Percentiles rank a stretch among this genome's conserved stretches.
These are phyloP conservation scores for Piloderma croceum DNA, from an alignment of 768 basidiomycete species.

Conservation along the genomic window DNA sequence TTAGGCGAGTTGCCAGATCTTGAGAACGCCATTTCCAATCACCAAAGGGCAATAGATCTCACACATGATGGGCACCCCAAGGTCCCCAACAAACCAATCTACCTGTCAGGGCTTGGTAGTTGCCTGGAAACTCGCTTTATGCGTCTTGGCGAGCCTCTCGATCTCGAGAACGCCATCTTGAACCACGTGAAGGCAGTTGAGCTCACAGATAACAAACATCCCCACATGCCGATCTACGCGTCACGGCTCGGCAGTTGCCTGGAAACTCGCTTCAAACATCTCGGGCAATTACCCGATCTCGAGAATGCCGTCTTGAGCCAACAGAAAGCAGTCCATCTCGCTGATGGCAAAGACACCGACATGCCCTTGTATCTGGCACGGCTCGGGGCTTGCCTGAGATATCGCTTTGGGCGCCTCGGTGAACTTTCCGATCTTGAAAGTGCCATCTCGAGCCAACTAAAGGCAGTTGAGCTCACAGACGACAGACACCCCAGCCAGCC, in stretches of 20 bases:
- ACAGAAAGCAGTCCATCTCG: constrained; percentile 8
- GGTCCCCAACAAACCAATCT: too few species aligned
- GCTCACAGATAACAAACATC: constrained; percentile 1
- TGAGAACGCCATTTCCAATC: too few species aligned
- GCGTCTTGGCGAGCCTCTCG: constrained; percentile 6
- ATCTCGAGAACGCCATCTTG: too few species aligned
- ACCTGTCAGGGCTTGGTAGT: too few species aligned
- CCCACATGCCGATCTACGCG: not conserved
- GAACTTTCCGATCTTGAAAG: constrained; percentile 21
- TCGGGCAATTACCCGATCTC: too few species aligned
- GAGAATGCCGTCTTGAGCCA: constrained; percentile 13
- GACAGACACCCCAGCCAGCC: constrained; percentile 13
- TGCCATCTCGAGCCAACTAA: constrained; percentile 11
- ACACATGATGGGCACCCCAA: too few species aligned
- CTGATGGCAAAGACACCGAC: constrained; percentile 8
- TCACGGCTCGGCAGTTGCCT: constrained; percentile 19
- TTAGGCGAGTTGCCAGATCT: constrained; percentile 20
- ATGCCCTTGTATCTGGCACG: constrained; percentile 12
- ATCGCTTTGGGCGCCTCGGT: constrained; percentile 20
- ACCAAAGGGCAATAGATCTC: too few species aligned
- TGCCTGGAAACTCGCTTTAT: constrained; percentile 5
- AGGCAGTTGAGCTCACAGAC: constrained; percentile 11
- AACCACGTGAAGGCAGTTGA: too few species aligned
- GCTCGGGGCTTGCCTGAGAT: constrained; percentile 4
- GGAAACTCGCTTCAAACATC: constrained; percentile 16